Evolutionary conservation across 192 early-diverging fungal genomes (phyloP).

Genomic region (Piromyces finnis): DNA sequence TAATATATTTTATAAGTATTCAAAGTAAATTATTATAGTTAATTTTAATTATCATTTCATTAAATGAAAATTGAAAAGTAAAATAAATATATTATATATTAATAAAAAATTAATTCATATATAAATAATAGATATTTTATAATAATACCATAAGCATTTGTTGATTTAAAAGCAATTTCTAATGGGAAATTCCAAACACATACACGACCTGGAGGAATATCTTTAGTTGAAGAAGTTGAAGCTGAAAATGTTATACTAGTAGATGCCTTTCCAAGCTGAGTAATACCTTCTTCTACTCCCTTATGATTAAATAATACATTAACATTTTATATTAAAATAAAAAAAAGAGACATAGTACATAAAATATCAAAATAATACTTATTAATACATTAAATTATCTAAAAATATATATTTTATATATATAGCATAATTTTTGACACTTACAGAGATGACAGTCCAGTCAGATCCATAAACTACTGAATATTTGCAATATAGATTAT

Average conservation of each 20-base stretch:
- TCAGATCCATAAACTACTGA: slow-evolving; percentile 32
- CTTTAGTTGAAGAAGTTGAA: slow-evolving; percentile 4
- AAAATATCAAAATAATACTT: no score
- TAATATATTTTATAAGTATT: no score
- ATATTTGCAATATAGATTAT: slow-evolving; percentile 44
- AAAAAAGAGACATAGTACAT: no score
- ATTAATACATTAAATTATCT: slow-evolving; percentile 1
- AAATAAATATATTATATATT: no score
- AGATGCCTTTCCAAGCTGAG: slow-evolving; percentile 18
- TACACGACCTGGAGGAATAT: neutral
- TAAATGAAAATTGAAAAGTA: no score
- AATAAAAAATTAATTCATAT: no score
- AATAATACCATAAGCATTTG: slow-evolving; percentile 1
- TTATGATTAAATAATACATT: no score
- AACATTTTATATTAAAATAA: no score
- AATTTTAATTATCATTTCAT: no score
- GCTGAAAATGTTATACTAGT: slow-evolving; percentile 3
- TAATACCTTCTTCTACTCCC: slow-evolving; percentile 40
- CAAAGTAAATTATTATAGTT: no score
- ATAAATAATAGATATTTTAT: no score
- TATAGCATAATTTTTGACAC: neutral
- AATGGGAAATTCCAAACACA: slow-evolving; percentile 40
- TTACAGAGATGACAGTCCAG: slow-evolving; percentile 23
- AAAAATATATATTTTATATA: neutral
- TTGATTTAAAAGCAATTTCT: slow-evolving; percentile 35